Conservation (phyloP, 2,329 filamentous ascomycete genomes). For the Blumeria graminis region DNA sequence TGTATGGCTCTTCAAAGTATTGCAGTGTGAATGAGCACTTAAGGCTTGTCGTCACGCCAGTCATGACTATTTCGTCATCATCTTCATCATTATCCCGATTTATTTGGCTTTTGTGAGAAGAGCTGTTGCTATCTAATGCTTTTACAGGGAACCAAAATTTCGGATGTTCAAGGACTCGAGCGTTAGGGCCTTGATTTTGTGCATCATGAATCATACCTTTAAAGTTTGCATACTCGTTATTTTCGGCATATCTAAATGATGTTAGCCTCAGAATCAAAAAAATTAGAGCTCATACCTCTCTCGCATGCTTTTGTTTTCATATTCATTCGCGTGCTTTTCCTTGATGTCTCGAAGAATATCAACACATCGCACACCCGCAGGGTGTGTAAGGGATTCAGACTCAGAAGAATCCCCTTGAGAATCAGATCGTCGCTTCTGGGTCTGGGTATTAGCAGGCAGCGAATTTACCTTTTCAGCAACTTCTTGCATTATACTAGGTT, state of each 20-base stretch:
- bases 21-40: slow-evolving; percentile 46
- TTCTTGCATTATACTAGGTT: slow-evolving; percentile 11
- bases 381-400: slow-evolving; percentile 16
- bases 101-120: slow-evolving; percentile 4
- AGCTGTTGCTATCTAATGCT: slow-evolving; percentile 1
- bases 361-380: slow-evolving; percentile 14
- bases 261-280: slow-evolving; percentile 1
- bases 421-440: slow-evolving; percentile 12
- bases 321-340: slow-evolving; percentile 15
- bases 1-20: slow-evolving; percentile 40
- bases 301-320: slow-evolving; percentile 18
- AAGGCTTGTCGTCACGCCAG: slow-evolving; percentile 35
- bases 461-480: slow-evolving; percentile 11
- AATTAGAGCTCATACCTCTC: slow-evolving; percentile 16
- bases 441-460: slow-evolving; percentile 5
- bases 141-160: slow-evolving; percentile 33
- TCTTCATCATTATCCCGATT: slow-evolving; percentile 2
- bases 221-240: slow-evolving; percentile 37
- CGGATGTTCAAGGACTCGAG: slow-evolving; percentile 27
- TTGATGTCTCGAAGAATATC: slow-evolving; percentile 17
- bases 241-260: slow-evolving; percentile 25
- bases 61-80: slow-evolving; percentile 48
- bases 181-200: slow-evolving; percentile 25
- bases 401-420: slow-evolving; percentile 13
- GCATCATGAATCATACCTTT: slow-evolving; percentile 37